phyloP scores from a whole-genome alignment of 768 basidiomycete species.

The Mycena maculata region DNA sequence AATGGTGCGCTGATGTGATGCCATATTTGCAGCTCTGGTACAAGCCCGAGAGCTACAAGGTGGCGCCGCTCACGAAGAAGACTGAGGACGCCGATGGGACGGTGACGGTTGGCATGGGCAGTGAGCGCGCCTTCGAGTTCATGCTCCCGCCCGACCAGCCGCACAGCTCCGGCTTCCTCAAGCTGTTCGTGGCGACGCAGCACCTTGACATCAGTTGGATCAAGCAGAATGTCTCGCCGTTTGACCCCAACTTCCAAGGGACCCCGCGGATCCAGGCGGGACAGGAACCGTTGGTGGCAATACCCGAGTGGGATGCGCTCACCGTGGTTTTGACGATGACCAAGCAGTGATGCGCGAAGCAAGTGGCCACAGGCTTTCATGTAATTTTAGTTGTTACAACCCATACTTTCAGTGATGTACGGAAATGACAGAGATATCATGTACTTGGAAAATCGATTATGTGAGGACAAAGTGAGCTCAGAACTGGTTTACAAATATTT shows the following conservation, averaged over 20 bases:
- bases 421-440: too few relatives aligned
- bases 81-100: neutral
- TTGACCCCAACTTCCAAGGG: neutral
- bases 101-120: neutral
- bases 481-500: too few relatives aligned
- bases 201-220: neutral
- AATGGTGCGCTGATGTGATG: neutral
- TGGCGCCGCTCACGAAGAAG: neutral
- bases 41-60: neutral
- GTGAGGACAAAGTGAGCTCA: too few relatives aligned
- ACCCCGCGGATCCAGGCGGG: neutral
- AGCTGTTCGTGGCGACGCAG: neutral
- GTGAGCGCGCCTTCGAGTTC: constrained; percentile 1
- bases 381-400: too few relatives aligned
- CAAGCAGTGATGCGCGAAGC: too few relatives aligned
- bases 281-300: neutral
- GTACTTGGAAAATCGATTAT: too few relatives aligned
- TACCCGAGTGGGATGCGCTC: neutral
- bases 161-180: neutral
- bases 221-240: neutral
- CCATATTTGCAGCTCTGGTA: neutral
- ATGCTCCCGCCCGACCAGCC: neutral
- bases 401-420: too few relatives aligned
- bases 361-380: too few relatives aligned
- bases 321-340: constrained; percentile 1